Evolutionary conservation across 352 stramenopile species (phyloP).

Genomic region (Phytophthora vignae): DNA sequence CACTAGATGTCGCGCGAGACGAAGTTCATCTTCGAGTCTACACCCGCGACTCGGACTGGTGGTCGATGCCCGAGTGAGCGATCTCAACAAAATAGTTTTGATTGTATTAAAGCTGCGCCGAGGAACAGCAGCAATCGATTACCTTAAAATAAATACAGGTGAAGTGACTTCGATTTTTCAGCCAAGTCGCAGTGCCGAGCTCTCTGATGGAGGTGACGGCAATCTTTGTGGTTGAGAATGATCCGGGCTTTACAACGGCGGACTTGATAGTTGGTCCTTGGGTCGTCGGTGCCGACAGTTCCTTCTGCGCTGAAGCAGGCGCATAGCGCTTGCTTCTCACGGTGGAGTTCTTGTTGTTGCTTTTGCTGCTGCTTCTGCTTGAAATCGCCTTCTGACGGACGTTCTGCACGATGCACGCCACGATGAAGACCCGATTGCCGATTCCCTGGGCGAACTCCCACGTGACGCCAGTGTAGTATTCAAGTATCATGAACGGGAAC

Average conservation of each 20-base stretch:
- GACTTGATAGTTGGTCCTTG: background rate
- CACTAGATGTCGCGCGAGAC: conserved; percentile 37
- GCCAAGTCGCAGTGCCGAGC: background rate
- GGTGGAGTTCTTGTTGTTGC: too few species aligned
- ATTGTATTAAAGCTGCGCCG: conserved; percentile 25
- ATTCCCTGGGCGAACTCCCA: conserved; percentile 30
- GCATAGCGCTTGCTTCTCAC: background rate
- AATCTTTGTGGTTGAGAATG: background rate
- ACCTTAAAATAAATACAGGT: too few species aligned
- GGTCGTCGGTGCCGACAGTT: background rate
- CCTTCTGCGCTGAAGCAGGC: background rate
- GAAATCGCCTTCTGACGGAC: conserved; percentile 17
- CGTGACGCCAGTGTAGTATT: conserved; percentile 17
- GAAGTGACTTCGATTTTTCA: background rate
- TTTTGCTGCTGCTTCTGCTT: conserved; percentile 2
- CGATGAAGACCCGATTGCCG: conserved; percentile 17
- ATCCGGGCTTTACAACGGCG: background rate
- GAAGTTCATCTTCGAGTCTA: conserved; percentile 31
- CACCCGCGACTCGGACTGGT: conserved; percentile 31
- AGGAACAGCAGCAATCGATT: background rate
- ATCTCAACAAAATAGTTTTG: conserved; percentile 7
- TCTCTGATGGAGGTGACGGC: background rate
- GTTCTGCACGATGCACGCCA: conserved; percentile 26
- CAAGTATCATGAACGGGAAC: conserved; percentile 16
- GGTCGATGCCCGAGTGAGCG: conserved; percentile 20